Conservation (phyloP, 1,284 basidiomycete genomes). For the Boletellus deceptivus region DNA sequence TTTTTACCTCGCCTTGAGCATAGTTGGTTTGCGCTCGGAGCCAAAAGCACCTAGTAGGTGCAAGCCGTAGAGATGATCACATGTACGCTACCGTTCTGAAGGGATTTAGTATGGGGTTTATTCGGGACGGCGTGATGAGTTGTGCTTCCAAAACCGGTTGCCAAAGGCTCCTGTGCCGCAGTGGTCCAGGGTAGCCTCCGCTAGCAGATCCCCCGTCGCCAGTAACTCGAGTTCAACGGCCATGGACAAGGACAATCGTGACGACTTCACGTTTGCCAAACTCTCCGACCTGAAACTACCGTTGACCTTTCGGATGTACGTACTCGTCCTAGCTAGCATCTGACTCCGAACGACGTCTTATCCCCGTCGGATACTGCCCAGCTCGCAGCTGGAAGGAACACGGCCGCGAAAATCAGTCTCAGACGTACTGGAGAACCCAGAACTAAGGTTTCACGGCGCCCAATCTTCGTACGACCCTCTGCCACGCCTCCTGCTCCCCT, state of each 20-base stretch:
- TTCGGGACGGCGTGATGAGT: neutral
- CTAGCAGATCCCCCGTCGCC: neutral
- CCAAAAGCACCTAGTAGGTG: constrained; percentile 28
- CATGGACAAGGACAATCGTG: constrained; percentile 76
- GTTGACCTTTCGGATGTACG: constrained; percentile 86
- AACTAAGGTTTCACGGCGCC: constrained; percentile 74
- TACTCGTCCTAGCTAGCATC: constrained; percentile 4
- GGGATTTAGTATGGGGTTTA: neutral
- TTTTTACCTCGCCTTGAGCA: constrained; percentile 11
- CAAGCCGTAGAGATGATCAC: constrained; percentile 10
- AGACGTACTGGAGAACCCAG: constrained; percentile 75
- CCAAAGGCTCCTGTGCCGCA: neutral
- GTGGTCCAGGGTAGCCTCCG: neutral
- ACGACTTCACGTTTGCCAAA: constrained; percentile 88
- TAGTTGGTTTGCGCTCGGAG: constrained; percentile 9
- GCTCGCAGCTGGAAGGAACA: constrained; percentile 82
- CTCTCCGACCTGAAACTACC: constrained; percentile 84
- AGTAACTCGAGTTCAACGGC: neutral
- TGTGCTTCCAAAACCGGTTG: neutral
- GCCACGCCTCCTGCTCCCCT: neutral
- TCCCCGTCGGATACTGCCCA: constrained; percentile 31
- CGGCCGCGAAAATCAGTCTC: constrained; percentile 69
- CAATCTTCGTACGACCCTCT: constrained; percentile 64
- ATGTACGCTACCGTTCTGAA: constrained; percentile 20
- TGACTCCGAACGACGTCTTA: constrained; percentile 12